These are phyloP conservation scores for Neurospora sp. DNA, from an alignment of 2,329 filamentous ascomycete genomes.

Conservation along the genomic window DNA sequence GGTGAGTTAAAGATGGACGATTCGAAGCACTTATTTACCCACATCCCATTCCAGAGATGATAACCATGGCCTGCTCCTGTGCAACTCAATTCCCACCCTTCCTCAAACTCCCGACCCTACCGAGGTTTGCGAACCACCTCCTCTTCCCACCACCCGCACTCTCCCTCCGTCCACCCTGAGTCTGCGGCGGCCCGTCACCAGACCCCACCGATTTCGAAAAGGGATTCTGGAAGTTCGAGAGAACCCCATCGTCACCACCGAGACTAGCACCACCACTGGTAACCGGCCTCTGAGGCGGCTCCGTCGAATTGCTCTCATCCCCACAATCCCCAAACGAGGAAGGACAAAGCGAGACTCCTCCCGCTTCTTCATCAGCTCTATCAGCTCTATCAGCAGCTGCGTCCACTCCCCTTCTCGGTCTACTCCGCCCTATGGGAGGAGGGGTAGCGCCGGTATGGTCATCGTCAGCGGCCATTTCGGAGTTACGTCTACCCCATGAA, in stretches of 20 bases:
- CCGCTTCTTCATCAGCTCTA: slow-evolving; percentile 9
- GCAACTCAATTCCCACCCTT: slow-evolving; percentile 1
- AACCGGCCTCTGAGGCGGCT: not conserved
- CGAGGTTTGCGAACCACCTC: slow-evolving; percentile 9
- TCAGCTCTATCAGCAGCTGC: not conserved
- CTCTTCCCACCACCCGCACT: slow-evolving; percentile 6
- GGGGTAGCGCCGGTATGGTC: slow-evolving; percentile 38
- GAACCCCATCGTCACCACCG: slow-evolving; percentile 2
- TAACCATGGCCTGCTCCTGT: too few species aligned
- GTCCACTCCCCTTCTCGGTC: not conserved
- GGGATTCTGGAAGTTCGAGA: not conserved
- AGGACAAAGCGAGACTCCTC: slow-evolving; percentile 2
- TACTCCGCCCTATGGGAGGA: slow-evolving; percentile 43
- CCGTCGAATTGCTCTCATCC: slow-evolving; percentile 3
- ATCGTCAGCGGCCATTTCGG: slow-evolving; percentile 25
- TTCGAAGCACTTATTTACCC: not conserved
- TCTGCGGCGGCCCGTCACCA: not conserved
- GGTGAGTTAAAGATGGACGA: not conserved
- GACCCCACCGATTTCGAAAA: not conserved
- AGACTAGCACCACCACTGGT: not conserved
- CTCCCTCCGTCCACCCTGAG: not conserved
- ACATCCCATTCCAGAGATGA: not conserved
- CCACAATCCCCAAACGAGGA: not conserved
- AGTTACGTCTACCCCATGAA: slow-evolving; percentile 28
- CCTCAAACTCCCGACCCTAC: slow-evolving; percentile 8